Conservation (phyloP, 169 alveolate species). For the Eimeria acervulina region DNA sequence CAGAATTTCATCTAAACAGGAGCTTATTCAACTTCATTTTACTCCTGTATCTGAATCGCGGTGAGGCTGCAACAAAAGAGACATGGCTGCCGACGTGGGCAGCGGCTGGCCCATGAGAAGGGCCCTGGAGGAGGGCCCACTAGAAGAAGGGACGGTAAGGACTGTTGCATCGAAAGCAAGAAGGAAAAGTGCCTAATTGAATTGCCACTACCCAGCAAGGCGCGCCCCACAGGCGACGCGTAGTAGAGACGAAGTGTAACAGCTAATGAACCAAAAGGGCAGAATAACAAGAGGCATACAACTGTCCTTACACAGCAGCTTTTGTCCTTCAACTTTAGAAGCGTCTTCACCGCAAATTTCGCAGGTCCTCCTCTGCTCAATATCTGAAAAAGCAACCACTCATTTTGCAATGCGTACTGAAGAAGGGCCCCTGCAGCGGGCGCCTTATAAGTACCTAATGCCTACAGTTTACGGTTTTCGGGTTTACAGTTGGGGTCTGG, state of each 20-base stretch:
- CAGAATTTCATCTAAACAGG: not conserved
- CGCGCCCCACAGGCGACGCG: constrained; percentile 7
- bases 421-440: not conserved
- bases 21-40: not conserved
- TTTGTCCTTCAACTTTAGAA: not conserved
- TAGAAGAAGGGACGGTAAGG: not conserved
- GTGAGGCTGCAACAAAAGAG: not conserved
- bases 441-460: not conserved
- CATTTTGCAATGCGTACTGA: not conserved
- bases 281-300: not conserved
- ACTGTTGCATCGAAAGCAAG: not conserved
- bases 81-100: constrained; percentile 5
- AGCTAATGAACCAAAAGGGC: not conserved
- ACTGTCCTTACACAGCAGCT: not conserved
- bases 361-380: not conserved
- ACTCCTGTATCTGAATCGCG: not conserved
- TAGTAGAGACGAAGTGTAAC: not conserved
- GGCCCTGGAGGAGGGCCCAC: constrained; percentile 11
- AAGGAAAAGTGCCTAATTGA: not conserved
- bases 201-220: not conserved
- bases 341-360: not conserved
- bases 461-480: not conserved
- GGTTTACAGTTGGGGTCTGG: not conserved
- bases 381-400: not conserved
- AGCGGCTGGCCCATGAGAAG: constrained; percentile 24